phyloP scores from a whole-genome alignment of 495 filamentous ascomycete species.

The Penicillium pulvis region DNA sequence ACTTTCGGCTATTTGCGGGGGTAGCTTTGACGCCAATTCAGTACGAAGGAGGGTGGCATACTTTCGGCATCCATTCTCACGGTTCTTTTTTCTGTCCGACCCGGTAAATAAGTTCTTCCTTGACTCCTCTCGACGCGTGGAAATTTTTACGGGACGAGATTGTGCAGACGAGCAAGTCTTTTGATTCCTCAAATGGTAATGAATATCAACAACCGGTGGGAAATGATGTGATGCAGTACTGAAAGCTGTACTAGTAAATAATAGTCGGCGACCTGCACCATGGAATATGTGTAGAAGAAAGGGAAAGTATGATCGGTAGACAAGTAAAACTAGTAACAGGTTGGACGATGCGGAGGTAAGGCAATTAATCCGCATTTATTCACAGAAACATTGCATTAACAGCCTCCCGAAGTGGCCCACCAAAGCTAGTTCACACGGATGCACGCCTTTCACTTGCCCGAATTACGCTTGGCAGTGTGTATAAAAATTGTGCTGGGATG shows the following conservation, averaged over 20 bases:
- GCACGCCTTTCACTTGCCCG: neutral
- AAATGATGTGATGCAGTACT: no score
- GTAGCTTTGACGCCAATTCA: neutral
- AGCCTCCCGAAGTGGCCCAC: neutral
- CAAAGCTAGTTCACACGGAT: neutral
- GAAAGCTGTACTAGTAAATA: no score
- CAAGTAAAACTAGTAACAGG: neutral
- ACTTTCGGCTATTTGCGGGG: neutral
- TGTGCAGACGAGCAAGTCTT: no score
- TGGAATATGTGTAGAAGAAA: no score
- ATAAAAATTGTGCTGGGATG: neutral
- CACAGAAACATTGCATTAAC: neutral
- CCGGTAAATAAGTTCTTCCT: neutral
- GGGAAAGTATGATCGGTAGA: neutral
- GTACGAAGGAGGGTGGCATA: neutral
- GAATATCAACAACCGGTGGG: no score
- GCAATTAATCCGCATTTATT: neutral
- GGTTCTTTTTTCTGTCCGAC: neutral
- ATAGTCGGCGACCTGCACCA: no score
- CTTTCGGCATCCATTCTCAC: neutral
- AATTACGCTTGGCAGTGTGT: neutral
- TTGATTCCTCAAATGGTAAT: no score
- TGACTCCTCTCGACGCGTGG: neutral
- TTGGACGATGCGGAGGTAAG: neutral
- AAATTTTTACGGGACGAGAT: neutral